A percentile compares a stretch with the other conserved stretches of the same genome.
Conservation (phyloP, 352 stramenopile genomes). For the Achlya hypogyna region DNA sequence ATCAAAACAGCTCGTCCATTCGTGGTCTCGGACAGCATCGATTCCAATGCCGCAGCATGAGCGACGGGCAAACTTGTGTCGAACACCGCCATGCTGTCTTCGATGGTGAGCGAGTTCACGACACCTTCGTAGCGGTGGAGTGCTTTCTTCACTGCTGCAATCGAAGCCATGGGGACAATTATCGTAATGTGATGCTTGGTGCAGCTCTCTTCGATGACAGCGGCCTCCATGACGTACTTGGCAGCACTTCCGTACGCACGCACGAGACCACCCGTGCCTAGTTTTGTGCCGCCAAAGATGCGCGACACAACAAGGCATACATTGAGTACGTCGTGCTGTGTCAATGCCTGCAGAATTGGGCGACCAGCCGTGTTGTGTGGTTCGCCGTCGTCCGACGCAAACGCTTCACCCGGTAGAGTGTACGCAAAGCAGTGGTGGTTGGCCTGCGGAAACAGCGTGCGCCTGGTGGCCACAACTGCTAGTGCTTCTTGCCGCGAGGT, state of each 20-base stretch:
- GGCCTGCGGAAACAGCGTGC: conserved; percentile 38
- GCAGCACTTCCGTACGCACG: conserved; percentile 58
- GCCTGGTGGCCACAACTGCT: conserved; percentile 35
- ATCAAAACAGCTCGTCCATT: background rate
- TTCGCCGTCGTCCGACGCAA: conserved; percentile 64
- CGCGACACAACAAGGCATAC: conserved; percentile 64
- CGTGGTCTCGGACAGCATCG: background rate
- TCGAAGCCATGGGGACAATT: background rate
- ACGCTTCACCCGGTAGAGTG: conserved; percentile 39
- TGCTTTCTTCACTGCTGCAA: conserved; percentile 10
- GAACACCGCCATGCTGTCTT: background rate
- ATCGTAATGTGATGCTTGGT: background rate
- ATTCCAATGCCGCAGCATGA: background rate
- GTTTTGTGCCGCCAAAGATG: conserved; percentile 64
- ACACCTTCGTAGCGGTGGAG: background rate
- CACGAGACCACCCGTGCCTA: conserved; percentile 61
- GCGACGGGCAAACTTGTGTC: background rate
- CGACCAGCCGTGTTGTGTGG: conserved; percentile 60
- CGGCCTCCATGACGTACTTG: conserved; percentile 41
- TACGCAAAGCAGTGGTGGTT: conserved; percentile 73
- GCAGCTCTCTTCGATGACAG: conserved; percentile 36
- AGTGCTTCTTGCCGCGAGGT: conserved; percentile 33
- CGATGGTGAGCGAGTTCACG: background rate
- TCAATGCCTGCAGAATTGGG: conserved; percentile 49
- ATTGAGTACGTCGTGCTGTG: conserved; percentile 52